Conservation (phyloP, 192 early-diverging fungal species). For the Coemansia biformis region DNA sequence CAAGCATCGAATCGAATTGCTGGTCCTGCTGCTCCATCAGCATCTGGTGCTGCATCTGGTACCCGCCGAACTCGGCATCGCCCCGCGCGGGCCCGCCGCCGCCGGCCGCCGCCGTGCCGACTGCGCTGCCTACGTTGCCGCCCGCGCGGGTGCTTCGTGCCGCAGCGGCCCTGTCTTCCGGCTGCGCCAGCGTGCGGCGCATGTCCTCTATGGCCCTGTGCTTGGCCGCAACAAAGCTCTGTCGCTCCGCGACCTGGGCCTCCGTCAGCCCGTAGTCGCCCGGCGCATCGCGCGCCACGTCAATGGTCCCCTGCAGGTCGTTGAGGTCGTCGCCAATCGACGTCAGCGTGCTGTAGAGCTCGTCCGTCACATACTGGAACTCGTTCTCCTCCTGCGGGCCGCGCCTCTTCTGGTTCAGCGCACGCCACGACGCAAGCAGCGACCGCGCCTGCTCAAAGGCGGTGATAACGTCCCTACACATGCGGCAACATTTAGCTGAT, state of each 20-base stretch:
- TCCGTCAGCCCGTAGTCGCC: constrained; percentile 37
- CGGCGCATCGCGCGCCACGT: constrained; percentile 26
- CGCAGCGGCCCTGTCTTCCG: neutral
- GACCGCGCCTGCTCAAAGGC: constrained; percentile 44
- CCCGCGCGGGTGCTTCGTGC: too few relatives aligned
- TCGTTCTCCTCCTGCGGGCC: constrained; percentile 50
- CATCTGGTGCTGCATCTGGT: constrained; percentile 45
- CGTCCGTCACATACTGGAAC: constrained; percentile 47
- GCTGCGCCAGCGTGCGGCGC: constrained; percentile 19
- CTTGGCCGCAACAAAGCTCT: constrained; percentile 32
- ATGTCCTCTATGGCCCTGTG: constrained; percentile 30
- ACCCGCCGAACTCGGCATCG: constrained; percentile 19
- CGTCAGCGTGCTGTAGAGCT: constrained; percentile 42
- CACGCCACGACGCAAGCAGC: constrained; percentile 43
- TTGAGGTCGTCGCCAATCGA: constrained; percentile 34
- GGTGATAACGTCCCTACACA: constrained; percentile 34
- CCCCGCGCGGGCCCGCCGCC: neutral
- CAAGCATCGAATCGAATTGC: constrained; percentile 47
- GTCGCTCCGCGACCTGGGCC: constrained; percentile 29
- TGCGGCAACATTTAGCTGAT: neutral
- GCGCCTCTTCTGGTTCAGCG: constrained; percentile 31
- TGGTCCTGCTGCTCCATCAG: constrained; percentile 50
- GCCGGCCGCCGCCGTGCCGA: neutral
- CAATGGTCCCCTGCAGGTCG: constrained; percentile 44
- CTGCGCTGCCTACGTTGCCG: too few relatives aligned